Evolutionary conservation across 306 rosid genomes (phyloP), one percentile per base, ranked within the genome.

Genomic region (Psophocarpus tetragonolobus): DNA sequence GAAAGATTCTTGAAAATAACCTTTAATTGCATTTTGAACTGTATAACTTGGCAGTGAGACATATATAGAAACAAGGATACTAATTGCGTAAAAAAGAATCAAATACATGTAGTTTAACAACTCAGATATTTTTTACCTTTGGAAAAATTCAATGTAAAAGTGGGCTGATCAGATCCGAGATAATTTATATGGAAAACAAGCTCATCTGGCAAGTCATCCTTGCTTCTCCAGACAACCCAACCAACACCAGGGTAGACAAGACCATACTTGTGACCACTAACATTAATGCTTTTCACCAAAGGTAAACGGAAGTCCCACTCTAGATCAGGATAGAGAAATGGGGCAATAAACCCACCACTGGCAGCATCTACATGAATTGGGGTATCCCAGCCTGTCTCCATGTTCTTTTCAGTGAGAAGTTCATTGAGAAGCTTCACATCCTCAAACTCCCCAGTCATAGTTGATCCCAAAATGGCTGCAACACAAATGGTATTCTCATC

Each of bases 401-500:
- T 72, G 60, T 94, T 94, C 92, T 90, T 92, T 60, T 70, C 11
- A 20, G 82, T 27, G 0, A 94, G 97, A 21, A 94, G 95, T 8
- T 92, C 89, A 44, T 85, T 82, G 1, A 94, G 91, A 70, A 88
- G 92, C 80, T 92, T 92, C 85, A 94, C 98, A 77, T 94, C 84
- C 83, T 94, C 98, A 77, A 94, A 94, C 83, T 94, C 98, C 11
- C 98, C 98, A 0, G 91, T 94, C 62, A 94, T 63, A 8, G 98
- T 94, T 39, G 98, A 94, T 3, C 98, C 98, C 38, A 94, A 76
- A 78, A 94, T 94, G 54, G 97, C 97, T 11, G 97, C 97, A 65
- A 94, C 98, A 68, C 97, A 94, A 14, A 94, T 94, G 39, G 97
- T 94, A 86, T 94, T 94, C 86, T 94, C 98, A 68, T 94, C 98